Evolutionary conservation across 805 yeast genomes (phyloP), one percentile per base, ranked within the genome.

Genomic region (Metschnikowia lunata): DNA sequence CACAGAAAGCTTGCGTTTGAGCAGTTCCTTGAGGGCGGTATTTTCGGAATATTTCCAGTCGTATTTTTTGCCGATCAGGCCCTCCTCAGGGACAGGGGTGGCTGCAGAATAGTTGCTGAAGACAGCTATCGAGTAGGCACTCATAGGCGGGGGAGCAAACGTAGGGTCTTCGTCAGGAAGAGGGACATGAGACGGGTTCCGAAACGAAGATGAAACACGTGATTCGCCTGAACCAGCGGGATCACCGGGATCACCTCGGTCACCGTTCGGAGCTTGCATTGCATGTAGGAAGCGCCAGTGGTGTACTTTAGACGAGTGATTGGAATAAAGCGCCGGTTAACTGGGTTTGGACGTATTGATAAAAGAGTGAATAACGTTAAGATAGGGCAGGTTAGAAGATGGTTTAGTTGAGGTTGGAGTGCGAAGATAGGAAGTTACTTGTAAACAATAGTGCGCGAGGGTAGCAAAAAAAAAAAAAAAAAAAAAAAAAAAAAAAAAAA

Each of bases 131-230:
- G 82, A 78, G 54, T 79, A 80, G 6, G 79, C 71, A 55, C 83
- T 79, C 47, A 80, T 64, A 11, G 78, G 79, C 2, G 85, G 85
- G 1, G 84, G 84, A 36, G 74, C 67, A 54, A 75, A 75, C 33
- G 76, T 74, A 48, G 68, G 73, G 47, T 78, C 83, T 36, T 74
- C 79, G 27, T 74, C 74, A 31, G 39, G 48, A 18, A 18, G 23
- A 18, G 23, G 23, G 23, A 18, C 29, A 37, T 6, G n/a, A 26
- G 26, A 12, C 27, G 42, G 12, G 42, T 26, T 38, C 12, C 28
- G 35, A 11, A 26, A 28, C 30, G 34, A 18, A 18, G 23, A 18
- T 18, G 23, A 18, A 18, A 18, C 23, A 18, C 23, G 23, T 18
- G 23, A 18, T 18, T 18, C 23, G 23, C 23, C 23, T 5, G 23